Conservation (phyloP, 2,329 filamentous ascomycete genomes). For the Stromatinia cepivora region DNA sequence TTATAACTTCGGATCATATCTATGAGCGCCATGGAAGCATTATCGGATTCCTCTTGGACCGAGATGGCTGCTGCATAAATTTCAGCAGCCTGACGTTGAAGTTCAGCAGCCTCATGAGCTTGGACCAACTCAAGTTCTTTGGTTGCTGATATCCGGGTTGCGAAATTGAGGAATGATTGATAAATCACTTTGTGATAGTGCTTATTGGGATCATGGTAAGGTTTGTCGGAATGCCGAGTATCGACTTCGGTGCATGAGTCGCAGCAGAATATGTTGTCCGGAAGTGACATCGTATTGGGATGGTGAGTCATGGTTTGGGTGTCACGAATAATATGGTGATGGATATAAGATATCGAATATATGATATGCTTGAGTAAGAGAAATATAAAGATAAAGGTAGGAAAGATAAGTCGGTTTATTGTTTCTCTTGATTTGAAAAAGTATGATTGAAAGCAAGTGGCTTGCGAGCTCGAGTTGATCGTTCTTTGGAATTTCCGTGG, state of each 20-base stretch:
- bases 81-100: constrained; percentile 1
- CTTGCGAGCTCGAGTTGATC: not conserved
- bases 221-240: constrained; percentile 18
- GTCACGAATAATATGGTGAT: constrained; percentile 2
- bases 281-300: not conserved
- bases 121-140: not conserved
- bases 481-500: not conserved
- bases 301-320: constrained; percentile 9
- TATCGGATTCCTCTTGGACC: not conserved
- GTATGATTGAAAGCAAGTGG: constrained; percentile 2
- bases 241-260: not conserved
- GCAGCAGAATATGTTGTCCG: constrained; percentile 23
- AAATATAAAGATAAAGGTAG: constrained; percentile 1
- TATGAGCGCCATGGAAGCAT: not conserved
- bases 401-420: not conserved
- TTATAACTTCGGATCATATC: constrained; percentile 19
- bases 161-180: constrained; percentile 22
- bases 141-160: constrained; percentile 7
- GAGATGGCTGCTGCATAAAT: not conserved
- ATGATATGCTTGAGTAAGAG: not conserved
- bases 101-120: not conserved
- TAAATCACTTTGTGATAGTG: constrained; percentile 20
- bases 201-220: constrained; percentile 22
- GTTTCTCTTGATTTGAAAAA: not conserved
- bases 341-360: not conserved